phyloP scores from a whole-genome alignment of 192 early-diverging fungal species.

The Backusella sp. region DNA sequence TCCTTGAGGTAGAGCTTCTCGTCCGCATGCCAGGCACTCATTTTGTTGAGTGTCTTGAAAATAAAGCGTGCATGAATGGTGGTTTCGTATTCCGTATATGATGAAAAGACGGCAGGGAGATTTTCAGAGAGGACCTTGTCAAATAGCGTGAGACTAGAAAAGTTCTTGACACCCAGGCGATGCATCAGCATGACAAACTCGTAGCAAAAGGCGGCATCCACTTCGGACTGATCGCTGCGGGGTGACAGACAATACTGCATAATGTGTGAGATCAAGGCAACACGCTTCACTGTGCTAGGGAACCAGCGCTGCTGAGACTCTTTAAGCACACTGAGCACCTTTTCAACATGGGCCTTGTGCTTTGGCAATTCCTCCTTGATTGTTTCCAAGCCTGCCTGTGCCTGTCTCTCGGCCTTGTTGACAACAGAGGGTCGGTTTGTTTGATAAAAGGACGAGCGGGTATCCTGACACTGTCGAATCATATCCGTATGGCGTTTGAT shows the following conservation, averaged over 20 bases:
- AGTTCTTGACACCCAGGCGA: conserved; percentile 60
- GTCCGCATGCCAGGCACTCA: conserved; percentile 59
- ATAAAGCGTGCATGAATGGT: conserved; percentile 69
- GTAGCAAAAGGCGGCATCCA: conserved; percentile 75
- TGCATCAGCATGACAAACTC: conserved; percentile 76
- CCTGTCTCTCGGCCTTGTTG: conserved; percentile 21
- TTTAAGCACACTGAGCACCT: conserved; percentile 10
- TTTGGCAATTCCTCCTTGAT: conserved; percentile 25
- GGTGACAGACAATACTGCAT: conserved; percentile 77
- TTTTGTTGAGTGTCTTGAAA: conserved; percentile 47
- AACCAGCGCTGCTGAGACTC: conserved; percentile 29
- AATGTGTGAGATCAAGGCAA: conserved; percentile 42
- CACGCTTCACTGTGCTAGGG: conserved; percentile 28
- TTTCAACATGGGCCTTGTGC: conserved; percentile 29
- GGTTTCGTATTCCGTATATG: conserved; percentile 73
- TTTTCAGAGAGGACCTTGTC: conserved; percentile 56
- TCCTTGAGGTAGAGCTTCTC: conserved; percentile 50
- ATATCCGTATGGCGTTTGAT: conserved; percentile 49
- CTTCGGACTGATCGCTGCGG: conserved; percentile 57
- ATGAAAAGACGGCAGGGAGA: conserved; percentile 50
- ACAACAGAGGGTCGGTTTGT: conserved; percentile 16
- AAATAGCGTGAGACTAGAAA: conserved; percentile 70
- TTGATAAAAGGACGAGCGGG: conserved; percentile 21
- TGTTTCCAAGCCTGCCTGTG: conserved; percentile 22
- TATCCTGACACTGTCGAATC: conserved; percentile 26